Evolutionary conservation across 2,329 filamentous ascomycete genomes (phyloP).

Genomic region (Elsinoe australis): DNA sequence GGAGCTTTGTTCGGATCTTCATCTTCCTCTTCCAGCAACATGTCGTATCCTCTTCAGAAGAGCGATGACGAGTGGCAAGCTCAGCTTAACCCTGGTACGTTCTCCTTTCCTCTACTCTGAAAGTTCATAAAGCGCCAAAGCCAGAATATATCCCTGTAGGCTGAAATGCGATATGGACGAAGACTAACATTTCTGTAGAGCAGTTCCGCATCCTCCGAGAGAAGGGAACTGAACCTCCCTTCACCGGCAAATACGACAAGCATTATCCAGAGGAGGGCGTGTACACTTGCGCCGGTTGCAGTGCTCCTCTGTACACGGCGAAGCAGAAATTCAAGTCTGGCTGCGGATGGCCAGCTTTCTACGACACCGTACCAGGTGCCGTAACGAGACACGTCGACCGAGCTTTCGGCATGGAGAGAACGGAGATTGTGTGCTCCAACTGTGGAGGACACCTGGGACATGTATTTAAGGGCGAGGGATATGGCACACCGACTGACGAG

Average conservation of each 20-base stretch:
- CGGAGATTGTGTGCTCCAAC: conserved; percentile 88
- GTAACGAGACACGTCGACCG: conserved; percentile 74
- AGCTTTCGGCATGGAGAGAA: conserved; percentile 72
- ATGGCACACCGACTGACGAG: conserved; percentile 81
- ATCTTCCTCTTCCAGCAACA: conserved; percentile 43
- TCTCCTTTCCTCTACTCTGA: not conserved
- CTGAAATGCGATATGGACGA: too few species aligned
- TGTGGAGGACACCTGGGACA: conserved; percentile 89
- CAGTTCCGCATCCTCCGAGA: conserved; percentile 91
- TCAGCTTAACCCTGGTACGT: conserved; percentile 62
- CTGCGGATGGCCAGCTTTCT: conserved; percentile 97
- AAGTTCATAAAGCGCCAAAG: not conserved
- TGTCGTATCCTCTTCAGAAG: conserved; percentile 74
- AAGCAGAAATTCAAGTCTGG: conserved; percentile 92
- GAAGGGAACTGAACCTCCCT: conserved; percentile 81
- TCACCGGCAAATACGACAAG: conserved; percentile 77
- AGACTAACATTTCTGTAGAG: too few species aligned
- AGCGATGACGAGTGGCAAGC: conserved; percentile 81
- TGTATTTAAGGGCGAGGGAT: conserved; percentile 86
- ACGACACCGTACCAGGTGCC: conserved; percentile 85
- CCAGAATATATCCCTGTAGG: too few species aligned
- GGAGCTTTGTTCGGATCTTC: conserved; percentile 64
- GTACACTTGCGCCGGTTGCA: conserved; percentile 82
- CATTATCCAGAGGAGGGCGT: conserved; percentile 67
- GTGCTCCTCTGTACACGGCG: conserved; percentile 83